Conservation (phyloP, 345 rosid species). For the Reutealis trisperma region DNA sequence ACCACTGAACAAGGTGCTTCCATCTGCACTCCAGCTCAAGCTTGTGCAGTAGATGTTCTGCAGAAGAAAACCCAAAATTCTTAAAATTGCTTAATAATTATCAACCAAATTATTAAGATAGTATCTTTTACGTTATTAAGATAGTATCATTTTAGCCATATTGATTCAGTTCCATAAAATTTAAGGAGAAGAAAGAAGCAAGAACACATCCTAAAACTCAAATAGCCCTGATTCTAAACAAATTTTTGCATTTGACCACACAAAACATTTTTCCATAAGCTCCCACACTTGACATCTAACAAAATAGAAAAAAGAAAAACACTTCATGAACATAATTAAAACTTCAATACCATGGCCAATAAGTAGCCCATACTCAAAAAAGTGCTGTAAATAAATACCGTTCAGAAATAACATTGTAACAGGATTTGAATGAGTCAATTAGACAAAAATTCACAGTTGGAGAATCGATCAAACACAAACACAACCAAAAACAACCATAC, state of each 20-base stretch:
- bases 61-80: background rate
- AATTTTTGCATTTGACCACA: background rate
- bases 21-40: constrained; percentile 90
- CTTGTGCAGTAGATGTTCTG: constrained; percentile 92
- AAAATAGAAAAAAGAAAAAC: too few species aligned
- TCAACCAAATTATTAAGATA: background rate
- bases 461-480: background rate
- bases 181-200: background rate
- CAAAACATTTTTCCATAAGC: background rate
- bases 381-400: too few species aligned
- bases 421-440: background rate
- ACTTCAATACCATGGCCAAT: too few species aligned
- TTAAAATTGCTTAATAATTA: background rate
- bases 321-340: too few species aligned
- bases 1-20: constrained; percentile 93
- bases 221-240: background rate
- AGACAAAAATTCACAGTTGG: too few species aligned
- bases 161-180: background rate
- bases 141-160: background rate
- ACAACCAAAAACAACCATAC: background rate
- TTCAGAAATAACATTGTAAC: too few species aligned
- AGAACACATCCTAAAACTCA: background rate
- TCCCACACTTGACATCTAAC: too few species aligned
- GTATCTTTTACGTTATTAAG: background rate
- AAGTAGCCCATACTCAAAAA: too few species aligned